phyloP scores from a whole-genome alignment of 2,329 filamentous ascomycete species.

The Drechslerella dactyloides region DNA sequence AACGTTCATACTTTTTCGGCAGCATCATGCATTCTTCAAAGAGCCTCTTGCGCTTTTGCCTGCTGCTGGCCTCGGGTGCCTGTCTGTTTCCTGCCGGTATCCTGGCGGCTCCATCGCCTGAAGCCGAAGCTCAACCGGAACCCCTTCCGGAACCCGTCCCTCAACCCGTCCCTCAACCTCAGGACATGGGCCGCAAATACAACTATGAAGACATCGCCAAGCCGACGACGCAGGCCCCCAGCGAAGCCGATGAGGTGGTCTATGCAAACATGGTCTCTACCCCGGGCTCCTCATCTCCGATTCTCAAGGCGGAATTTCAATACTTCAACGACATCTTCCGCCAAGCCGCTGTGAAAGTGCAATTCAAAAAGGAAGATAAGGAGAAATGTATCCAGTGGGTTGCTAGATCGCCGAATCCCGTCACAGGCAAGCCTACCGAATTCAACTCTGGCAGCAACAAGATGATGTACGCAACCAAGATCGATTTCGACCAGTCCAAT shows the following conservation, averaged over 20 bases:
- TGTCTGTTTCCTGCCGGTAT: background rate
- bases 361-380: conserved; percentile 30
- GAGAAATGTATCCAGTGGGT: conserved; percentile 37
- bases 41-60: background rate
- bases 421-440: background rate
- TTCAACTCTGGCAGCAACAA: conserved; percentile 19
- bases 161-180: background rate
- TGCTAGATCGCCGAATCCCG: conserved; percentile 10
- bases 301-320: conserved; percentile 17
- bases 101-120: conserved; percentile 16
- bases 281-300: background rate
- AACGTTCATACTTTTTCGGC: background rate
- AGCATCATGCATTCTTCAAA: background rate
- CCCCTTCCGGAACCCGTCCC: background rate
- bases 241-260: background rate
- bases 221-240: conserved; percentile 4
- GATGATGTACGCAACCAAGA: conserved; percentile 33
- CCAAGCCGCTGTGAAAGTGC: conserved; percentile 11
- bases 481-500: conserved; percentile 11
- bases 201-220: conserved; percentile 17
- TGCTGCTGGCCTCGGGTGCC: conserved; percentile 7
- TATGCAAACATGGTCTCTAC: conserved; percentile 28
- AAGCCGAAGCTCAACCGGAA: background rate
- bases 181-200: conserved; percentile 7
- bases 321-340: conserved; percentile 16